Percentiles rank a stretch among this genome's conserved stretches.
These are phyloP conservation scores for Saccharomyces kudriavzevii DNA, from an alignment of 805 yeast species.

Conservation along the genomic window DNA sequence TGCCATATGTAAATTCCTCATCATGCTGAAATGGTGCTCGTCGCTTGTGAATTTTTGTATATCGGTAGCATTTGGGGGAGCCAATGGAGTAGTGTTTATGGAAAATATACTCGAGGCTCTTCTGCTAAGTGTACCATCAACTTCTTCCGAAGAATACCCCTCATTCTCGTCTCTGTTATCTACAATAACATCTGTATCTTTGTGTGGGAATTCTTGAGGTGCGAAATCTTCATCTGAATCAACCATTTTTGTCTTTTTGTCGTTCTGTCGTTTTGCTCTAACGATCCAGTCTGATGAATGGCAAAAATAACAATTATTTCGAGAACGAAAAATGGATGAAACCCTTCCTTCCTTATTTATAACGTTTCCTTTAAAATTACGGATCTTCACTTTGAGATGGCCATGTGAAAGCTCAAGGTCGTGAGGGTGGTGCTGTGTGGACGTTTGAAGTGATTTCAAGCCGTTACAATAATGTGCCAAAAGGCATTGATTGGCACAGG, in stretches of 20 bases:
- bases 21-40: slow-evolving; percentile 74
- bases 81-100: slow-evolving; percentile 47
- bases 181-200: slow-evolving; percentile 3
- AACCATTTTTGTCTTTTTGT: neutral
- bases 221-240: neutral
- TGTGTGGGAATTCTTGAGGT: neutral
- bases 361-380: neutral
- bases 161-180: slow-evolving; percentile 12
- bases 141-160: slow-evolving; percentile 11
- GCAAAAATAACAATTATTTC: neutral
- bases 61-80: slow-evolving; percentile 71
- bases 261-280: neutral
- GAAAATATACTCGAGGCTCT: slow-evolving; percentile 50
- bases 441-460: neutral
- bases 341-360: neutral
- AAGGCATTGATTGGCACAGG: neutral
- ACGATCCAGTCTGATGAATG: neutral
- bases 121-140: slow-evolving; percentile 35
- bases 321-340: neutral
- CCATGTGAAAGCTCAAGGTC: neutral
- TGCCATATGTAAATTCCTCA: slow-evolving; percentile 86
- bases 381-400: neutral
- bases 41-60: slow-evolving; percentile 75
- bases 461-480: neutral
- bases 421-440: neutral